A percentile compares a stretch with the other conserved stretches of the same genome.
Evolutionary conservation across 2,329 filamentous ascomycete species (phyloP).

Genomic region (Remersonia thermophila): DNA sequence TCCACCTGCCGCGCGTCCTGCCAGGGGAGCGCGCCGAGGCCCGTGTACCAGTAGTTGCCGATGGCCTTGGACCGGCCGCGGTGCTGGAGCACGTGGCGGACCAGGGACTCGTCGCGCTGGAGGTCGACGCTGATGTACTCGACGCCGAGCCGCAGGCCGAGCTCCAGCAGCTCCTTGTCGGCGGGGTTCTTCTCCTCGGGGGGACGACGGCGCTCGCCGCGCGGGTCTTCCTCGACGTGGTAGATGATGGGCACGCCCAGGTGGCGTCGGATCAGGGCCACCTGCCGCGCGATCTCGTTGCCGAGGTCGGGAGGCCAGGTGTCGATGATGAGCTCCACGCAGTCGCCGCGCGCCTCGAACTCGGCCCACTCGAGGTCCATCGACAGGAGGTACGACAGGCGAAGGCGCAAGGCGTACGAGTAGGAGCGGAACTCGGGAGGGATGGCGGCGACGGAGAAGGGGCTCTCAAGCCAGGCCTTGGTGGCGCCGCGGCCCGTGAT

Average conservation of each 20-base stretch:
- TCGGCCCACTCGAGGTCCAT: slow-evolving; percentile 37
- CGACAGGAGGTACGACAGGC: slow-evolving; percentile 44
- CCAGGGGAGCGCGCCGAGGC: slow-evolving; percentile 40
- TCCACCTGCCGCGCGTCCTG: slow-evolving; percentile 38
- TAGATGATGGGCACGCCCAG: slow-evolving; percentile 45
- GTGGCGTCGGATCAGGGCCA: slow-evolving; percentile 44
- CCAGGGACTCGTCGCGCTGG: slow-evolving; percentile 36
- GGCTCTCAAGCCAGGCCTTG: slow-evolving; percentile 43
- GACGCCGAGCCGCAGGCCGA: slow-evolving; percentile 52
- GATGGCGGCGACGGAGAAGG: slow-evolving; percentile 46
- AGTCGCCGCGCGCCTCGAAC: slow-evolving; percentile 46
- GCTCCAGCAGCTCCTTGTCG: slow-evolving; percentile 47
- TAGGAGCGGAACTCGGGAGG: slow-evolving; percentile 45
- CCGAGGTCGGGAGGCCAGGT: slow-evolving; percentile 39
- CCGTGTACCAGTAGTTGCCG: slow-evolving; percentile 39
- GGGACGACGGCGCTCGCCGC: slow-evolving; percentile 28
- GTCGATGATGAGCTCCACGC: slow-evolving; percentile 48
- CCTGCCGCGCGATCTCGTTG: slow-evolving; percentile 39
- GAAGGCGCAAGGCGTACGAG: slow-evolving; percentile 52
- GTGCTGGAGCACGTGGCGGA: slow-evolving; percentile 36
- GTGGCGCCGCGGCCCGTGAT: slow-evolving; percentile 41
- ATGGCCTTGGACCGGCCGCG: slow-evolving; percentile 50
- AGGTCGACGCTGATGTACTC: slow-evolving; percentile 55
- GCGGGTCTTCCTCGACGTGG: slow-evolving; percentile 39
- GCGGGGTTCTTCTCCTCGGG: slow-evolving; percentile 27